A percentile compares a stretch with the other conserved stretches of the same genome.
These are phyloP conservation scores for Botryotinia narcissicola DNA, from an alignment of 2,329 filamentous ascomycete genomes.

Conservation along the genomic window DNA sequence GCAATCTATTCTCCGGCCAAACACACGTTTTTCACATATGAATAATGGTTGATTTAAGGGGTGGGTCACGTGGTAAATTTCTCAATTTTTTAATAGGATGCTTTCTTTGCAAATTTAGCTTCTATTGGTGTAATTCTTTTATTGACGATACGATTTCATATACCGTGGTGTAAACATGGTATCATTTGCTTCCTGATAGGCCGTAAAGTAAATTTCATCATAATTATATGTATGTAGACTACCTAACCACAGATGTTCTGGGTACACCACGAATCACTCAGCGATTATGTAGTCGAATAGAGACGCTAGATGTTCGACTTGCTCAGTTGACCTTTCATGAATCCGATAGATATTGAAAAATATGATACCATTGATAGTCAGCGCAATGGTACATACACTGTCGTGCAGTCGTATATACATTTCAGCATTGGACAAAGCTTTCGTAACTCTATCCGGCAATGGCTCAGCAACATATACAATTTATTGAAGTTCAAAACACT, in stretches of 20 bases:
- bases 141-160: too few relatives aligned
- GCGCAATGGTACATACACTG: too few relatives aligned
- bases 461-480: background rate
- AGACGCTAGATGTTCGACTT: background rate
- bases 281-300: background rate
- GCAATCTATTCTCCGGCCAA: background rate
- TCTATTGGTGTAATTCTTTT: too few relatives aligned
- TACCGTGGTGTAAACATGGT: fast-evolving
- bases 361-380: background rate
- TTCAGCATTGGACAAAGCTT: background rate
- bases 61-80: background rate
- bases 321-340: fast-evolving
- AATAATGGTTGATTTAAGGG: background rate
- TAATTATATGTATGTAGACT: background rate
- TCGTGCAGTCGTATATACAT: background rate
- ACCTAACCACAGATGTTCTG: too few relatives aligned
- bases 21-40: background rate
- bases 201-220: background rate
- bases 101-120: background rate
- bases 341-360: background rate
- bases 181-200: background rate
- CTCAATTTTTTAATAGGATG: background rate
- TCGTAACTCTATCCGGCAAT: background rate
- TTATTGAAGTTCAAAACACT: background rate
- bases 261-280: background rate